Evolutionary conservation across 805 yeast species (phyloP), one percentile per base, ranked within the genome.

Genomic region (Metschnikowia vanudenii): DNA sequence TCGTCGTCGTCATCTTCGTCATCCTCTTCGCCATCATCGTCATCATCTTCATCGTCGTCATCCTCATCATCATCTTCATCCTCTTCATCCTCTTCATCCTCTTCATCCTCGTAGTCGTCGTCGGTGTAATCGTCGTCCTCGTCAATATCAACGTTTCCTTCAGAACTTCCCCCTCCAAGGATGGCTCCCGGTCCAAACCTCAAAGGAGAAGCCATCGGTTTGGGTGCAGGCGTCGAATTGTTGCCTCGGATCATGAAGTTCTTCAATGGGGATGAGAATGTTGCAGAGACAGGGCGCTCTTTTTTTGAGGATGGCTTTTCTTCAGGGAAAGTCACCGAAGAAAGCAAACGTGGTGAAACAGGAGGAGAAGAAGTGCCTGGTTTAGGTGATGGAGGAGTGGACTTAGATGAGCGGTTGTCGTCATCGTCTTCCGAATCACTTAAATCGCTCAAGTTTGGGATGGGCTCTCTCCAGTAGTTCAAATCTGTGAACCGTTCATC

Each of bases 381-480:
- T 14, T 34, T 42, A 2, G 56, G 54, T 3, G 49, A 43, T 16
- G 45, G 35, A 4, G 51, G 49, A 3, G 39, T 22, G 13, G 53
- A 41, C 29, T 41, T 46, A 9, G 32, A 26, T 11, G 37, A 35
- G 10, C 31, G 38, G 3, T 58, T 65, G 16, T 39, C 52, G 17
- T 62, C 66, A 22, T 53, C 56, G 47, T 72, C 61, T 50, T 78
- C 80, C 12, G 71, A 60, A 44, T 81, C 88, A 39, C 82, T 76
- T 37, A 80, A 68, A 46, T 82, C 87, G 47, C 79, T 78, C 19
- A 85, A 58, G 50, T 82, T 81, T 3, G 77, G 68, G 20, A 91
- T 58, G 1, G 96, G 95, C 43, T 84, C 92, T 53, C 96, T 73
- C 99, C 99, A 94, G 63, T 78, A 94, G 60, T 87, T 91, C 37